phyloP scores from a whole-genome alignment of 768 basidiomycete genomes.

The Lactarius akahatsu region DNA sequence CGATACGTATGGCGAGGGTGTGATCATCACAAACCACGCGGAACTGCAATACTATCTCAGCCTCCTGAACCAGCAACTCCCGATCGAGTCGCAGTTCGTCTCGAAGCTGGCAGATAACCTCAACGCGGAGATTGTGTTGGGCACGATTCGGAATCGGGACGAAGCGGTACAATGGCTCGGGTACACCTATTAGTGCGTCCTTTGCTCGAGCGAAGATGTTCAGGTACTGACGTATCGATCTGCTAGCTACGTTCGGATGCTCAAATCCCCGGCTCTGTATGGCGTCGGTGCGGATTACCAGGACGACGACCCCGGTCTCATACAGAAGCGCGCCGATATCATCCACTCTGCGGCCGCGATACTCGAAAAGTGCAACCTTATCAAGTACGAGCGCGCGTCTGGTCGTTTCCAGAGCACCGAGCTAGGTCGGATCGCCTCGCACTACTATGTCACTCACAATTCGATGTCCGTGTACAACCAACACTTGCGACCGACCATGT shows the following conservation, averaged over 20 bases:
- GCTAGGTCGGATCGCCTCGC: constrained; percentile 89
- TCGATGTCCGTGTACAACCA: constrained; percentile 98
- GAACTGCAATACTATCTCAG: constrained; percentile 97
- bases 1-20: constrained; percentile 95
- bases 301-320: constrained; percentile 75
- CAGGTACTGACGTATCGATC: constrained; percentile 28
- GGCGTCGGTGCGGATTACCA: constrained; percentile 87
- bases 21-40: constrained; percentile 97
- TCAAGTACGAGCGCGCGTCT: constrained; percentile 89
- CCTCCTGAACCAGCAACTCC: constrained; percentile 94
- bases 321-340: constrained; percentile 95
- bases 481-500: constrained; percentile 85
- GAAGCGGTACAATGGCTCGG: constrained; percentile 98
- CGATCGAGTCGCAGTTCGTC: constrained; percentile 96
- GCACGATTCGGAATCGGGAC: constrained; percentile 91
- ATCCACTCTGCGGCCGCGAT: constrained; percentile 90
- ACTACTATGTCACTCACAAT: constrained; percentile 93
- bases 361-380: constrained; percentile 89
- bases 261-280: constrained; percentile 85
- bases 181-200: constrained; percentile 72
- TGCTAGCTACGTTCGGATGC: constrained; percentile 88
- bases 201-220: constrained; percentile 11
- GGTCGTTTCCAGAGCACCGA: constrained; percentile 93
- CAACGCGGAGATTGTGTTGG: constrained; percentile 96
- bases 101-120: constrained; percentile 90